phyloP scores from a whole-genome alignment of 495 filamentous ascomycete species.

The Podospora australis region DNA sequence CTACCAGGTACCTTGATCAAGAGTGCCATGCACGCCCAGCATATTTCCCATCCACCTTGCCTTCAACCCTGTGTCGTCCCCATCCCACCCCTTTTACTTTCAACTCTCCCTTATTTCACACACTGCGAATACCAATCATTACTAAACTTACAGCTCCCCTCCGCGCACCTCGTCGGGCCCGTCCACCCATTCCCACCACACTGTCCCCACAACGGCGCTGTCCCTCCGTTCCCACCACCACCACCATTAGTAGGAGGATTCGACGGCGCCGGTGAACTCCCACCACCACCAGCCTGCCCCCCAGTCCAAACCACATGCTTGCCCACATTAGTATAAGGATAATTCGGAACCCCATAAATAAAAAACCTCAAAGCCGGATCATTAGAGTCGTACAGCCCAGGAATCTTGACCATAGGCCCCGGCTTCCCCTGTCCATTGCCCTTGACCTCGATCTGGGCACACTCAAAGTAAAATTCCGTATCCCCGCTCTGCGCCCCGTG shows the following conservation, averaged over 20 bases:
- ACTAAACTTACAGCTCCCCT: constrained; percentile 9
- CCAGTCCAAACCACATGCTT: constrained; percentile 9
- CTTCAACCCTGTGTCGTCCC: too few species aligned
- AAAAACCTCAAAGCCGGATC: constrained; percentile 31
- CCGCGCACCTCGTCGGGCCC: constrained; percentile 5
- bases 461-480: constrained; percentile 43
- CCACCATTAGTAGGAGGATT: background rate
- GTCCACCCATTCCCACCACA: constrained; percentile 13
- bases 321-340: constrained; percentile 10
- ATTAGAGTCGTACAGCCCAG: constrained; percentile 26
- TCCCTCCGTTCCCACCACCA: background rate
- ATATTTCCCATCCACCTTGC: too few species aligned
- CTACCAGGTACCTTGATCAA: too few species aligned
- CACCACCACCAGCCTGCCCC: constrained; percentile 1
- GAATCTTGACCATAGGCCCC: constrained; percentile 30
- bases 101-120: too few species aligned
- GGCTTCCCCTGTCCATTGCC: constrained; percentile 34
- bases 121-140: constrained; percentile 14
- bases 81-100: too few species aligned
- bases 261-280: background rate
- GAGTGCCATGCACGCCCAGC: too few species aligned
- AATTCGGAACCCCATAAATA: constrained; percentile 9
- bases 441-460: constrained; percentile 38
- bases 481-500: constrained; percentile 36
- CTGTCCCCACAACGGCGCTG: constrained; percentile 6